Base-by-base conservation (phyloP, 257 asterid species). In the Cinchona pubescens region DNA sequence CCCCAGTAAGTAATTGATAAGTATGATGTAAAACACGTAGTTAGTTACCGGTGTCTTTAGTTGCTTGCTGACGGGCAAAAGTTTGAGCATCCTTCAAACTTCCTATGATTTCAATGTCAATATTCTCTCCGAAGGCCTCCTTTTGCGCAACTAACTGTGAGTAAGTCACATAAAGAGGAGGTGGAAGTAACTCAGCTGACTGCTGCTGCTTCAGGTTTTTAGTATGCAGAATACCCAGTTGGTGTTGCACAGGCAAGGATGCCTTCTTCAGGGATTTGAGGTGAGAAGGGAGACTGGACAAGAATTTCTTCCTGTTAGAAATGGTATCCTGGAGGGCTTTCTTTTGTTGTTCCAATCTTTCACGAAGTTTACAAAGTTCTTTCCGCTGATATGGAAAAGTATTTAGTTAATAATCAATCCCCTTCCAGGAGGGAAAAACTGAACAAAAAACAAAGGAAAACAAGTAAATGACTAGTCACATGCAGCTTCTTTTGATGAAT, bases 191-290 rank as follows among this genome's bases (percentile, higher is more conserved):
- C 84, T 95, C 99, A 53, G 99, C 97, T 30, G 88, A 79, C 70
- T 95, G 99, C 82, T 79, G 92, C 91, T 95, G 99, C 88, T 92
- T 95, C 72, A 95, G 79, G 78, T 88, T 92, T 83, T 86, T 92
- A 69, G 96, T 85, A 79, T 92, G 96, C 84, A 77, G 86, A 83
- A 91, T 85, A 75, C 97, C 99, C 43, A 95, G 78, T 64, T 95
- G 98, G 64, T 92, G 81, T 79, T 92, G 97, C 66, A 91, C 95
- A 7, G 99, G 98, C 88, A 95, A 83, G 69, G 98, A 92, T 81
- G 98, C 99, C 82, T 92, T 95, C 79, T 92, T 95, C 65, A 95
- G 92, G 74, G 98, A 91, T 81, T 95, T 95, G 77, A 95, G 98
- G 79, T 95, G 98, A 72, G 98, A 91, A 42, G 99, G 99, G 79